These are phyloP conservation scores for Rhodotorula graminis DNA, from an alignment of 768 basidiomycete species.

Conservation along the genomic window DNA sequence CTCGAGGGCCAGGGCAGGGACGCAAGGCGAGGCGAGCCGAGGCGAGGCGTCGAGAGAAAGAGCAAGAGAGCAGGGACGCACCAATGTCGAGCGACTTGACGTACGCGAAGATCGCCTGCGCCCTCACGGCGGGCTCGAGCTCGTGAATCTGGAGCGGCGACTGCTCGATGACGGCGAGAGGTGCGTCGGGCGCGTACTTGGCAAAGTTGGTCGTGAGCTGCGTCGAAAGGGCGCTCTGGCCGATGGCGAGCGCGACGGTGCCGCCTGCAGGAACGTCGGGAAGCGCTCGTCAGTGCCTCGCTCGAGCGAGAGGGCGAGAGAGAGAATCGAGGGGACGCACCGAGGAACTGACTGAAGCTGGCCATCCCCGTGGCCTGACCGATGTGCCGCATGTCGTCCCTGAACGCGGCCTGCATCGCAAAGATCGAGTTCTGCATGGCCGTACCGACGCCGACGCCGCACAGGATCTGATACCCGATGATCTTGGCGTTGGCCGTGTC, in stretches of 20 bases:
- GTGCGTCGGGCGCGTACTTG: conserved; percentile 41
- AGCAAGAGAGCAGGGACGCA: background rate
- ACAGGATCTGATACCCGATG: conserved; percentile 45
- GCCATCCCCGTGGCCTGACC: conserved; percentile 44
- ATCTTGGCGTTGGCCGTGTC: conserved; percentile 32
- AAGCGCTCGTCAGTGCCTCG: conserved; percentile 12
- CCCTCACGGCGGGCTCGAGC: conserved; percentile 36
- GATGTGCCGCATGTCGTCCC: conserved; percentile 40
- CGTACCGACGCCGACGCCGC: background rate
- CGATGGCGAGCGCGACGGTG: conserved; percentile 46
- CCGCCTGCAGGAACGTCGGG: conserved; percentile 36
- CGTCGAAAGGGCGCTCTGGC: conserved; percentile 47
- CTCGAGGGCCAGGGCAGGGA: too few species aligned
- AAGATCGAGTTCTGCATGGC: conserved; percentile 29
- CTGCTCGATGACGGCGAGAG: conserved; percentile 40
- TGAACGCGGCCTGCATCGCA: conserved; percentile 42
- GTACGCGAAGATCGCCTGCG: conserved; percentile 35
- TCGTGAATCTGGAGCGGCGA: conserved; percentile 41
- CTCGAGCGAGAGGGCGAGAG: background rate
- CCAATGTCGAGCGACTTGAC: conserved; percentile 32
- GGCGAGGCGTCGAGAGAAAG: too few species aligned
- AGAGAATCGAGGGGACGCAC: too few species aligned
- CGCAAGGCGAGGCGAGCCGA: too few species aligned
- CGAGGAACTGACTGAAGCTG: conserved; percentile 21
- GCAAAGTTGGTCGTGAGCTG: conserved; percentile 45